Percentiles rank a stretch among this genome's conserved stretches.
phyloP scores from a whole-genome alignment of 345 rosid genomes.

The Streptanthus diversifolius region DNA sequence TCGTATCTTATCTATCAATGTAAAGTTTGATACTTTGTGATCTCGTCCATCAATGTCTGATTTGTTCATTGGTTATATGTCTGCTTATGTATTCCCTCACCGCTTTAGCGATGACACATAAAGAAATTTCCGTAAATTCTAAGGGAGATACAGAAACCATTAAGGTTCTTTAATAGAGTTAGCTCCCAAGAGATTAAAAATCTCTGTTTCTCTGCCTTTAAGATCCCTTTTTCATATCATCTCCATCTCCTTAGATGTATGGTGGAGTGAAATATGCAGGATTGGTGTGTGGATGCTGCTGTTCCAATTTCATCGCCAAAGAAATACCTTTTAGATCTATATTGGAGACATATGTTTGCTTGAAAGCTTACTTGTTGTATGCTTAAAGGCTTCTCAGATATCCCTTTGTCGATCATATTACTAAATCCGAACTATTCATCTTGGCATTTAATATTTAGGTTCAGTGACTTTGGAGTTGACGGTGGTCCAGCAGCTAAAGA shows the following conservation, averaged over 20 bases:
- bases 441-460: constrained; percentile 17
- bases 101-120: not conserved
- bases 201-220: not conserved
- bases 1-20: not conserved
- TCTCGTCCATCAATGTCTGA: not conserved
- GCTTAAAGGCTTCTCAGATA: not conserved
- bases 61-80: not conserved
- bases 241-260: not conserved
- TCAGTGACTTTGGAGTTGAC: constrained; percentile 62
- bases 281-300: not conserved
- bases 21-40: constrained; percentile 14
- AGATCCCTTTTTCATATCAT: not conserved
- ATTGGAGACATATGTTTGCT: not conserved
- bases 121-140: not conserved
- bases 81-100: not conserved
- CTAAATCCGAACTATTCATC: not conserved
- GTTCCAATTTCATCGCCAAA: not conserved
- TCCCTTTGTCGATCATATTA: not conserved
- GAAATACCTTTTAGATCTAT: not conserved
- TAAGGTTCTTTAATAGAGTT: not conserved
- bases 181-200: not conserved
- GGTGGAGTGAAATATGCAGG: not conserved
- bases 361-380: not conserved
- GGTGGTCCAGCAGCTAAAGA: constrained; percentile 91
- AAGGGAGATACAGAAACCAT: not conserved